Evolutionary conservation across 2,329 filamentous ascomycete genomes (phyloP).

Genomic region (Talaromyces sp.): DNA sequence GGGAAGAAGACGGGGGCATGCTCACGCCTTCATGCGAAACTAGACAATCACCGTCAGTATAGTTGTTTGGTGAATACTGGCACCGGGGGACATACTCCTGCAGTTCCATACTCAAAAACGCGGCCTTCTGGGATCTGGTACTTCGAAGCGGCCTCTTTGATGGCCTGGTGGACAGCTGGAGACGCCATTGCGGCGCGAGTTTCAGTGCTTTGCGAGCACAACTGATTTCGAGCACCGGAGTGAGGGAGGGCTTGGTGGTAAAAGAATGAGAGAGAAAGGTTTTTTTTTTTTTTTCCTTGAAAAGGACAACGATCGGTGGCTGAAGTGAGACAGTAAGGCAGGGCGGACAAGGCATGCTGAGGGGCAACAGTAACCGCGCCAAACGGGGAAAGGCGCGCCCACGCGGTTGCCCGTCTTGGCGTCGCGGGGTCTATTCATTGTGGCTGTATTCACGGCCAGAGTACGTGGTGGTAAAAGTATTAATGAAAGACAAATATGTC

Average conservation of each 20-base stretch:
- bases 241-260: neutral
- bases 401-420: neutral
- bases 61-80: neutral
- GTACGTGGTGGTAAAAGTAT: no score
- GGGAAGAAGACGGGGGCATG: conserved; percentile 16
- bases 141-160: conserved; percentile 43
- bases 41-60: conserved; percentile 20
- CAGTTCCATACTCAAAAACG: conserved; percentile 56
- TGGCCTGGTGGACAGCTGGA: conserved; percentile 37
- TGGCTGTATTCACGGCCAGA: no score
- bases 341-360: neutral
- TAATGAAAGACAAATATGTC: neutral
- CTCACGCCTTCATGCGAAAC: conserved; percentile 68
- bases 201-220: neutral
- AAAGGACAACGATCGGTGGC: neutral
- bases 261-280: neutral
- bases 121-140: conserved; percentile 46
- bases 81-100: conserved; percentile 45
- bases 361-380: neutral
- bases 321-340: conserved; percentile 1
- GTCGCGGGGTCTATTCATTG: neutral
- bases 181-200: conserved; percentile 36
- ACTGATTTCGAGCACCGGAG: neutral
- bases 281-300: no score
- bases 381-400: neutral